Base-by-base conservation (phyloP, 257 asterid genomes). In the Solanum paucissectum region DNA sequence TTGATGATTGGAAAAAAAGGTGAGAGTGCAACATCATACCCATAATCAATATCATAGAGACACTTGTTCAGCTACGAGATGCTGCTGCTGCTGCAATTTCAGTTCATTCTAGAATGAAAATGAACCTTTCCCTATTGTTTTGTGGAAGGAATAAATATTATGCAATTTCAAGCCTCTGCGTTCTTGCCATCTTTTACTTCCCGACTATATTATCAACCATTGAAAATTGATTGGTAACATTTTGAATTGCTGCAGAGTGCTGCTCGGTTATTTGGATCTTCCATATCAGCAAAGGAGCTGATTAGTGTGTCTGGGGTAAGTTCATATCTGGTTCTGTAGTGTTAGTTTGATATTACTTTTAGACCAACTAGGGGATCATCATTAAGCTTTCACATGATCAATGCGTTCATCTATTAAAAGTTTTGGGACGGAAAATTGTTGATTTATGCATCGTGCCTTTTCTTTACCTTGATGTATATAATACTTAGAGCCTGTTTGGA, bases 251-350 rank as follows among this genome's bases (percentile, higher is more conserved):
- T 90, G 68, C 96, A 95, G 99, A 93, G 98, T 93, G 98, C 98
- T 89, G 96, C 99, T 91, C 98, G 98, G 90, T 92, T 95, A 89
- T 97, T 94, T 88, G 99, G 99, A 89, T 97, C 98, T 87, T 92
- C 95, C 86, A 93, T 97, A 88, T 92, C 98, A 76, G 93, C 98
- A 84, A 92, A 89, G 88, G 95, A 95, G 87, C 92, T 97, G 46
- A 95, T 97, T 87, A 94, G 93, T 87, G 98, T 95, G 69, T 97
- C 98, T 44, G 98, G 99, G 85, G 99, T 97, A 97, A 95, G 98
- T 90, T 36, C 62, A 33, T 46, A 32, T 71, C 55, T 33, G 36
- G 73, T 32, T 62, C 5, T 52, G 32, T 64, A 9, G 9, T 85
- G 1, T 44, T 29, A 40, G 25, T 42, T 87, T 46, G 40, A 27